Base-by-base conservation (phyloP, 192 early-diverging fungal species). In the Podila epicladia region DNA sequence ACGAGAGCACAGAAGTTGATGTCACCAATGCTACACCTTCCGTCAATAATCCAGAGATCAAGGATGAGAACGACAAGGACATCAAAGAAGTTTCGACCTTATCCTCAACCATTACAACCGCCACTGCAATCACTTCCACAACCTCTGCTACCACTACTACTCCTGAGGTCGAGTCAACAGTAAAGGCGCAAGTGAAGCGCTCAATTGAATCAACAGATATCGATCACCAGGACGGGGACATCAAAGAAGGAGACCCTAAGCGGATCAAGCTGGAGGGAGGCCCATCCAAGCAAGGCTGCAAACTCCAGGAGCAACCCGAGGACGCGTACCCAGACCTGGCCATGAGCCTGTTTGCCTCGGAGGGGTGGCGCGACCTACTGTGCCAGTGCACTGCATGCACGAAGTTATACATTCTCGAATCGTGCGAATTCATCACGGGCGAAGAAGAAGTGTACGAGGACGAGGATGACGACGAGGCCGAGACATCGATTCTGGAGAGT, bases 371-470 rank as follows among this genome's bases (percentile, higher is more conserved):
- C n/a, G 82, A 86, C 22, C 83, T 88, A 15, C 72, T 96, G 35
- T 97, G 95, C 69, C 90, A 83, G 24, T 96, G 95, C 68, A 17
- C 65, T n/a, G 84, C 85, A 64, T 94, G 92, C 60, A 84, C 82
- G 68, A 61, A 75, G 20, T 49, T 84, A 51, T 89, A 91, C 60
- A 82, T 80, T 17, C 58, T 82, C 45, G 65, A 87, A 48, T 59
- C 76, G 2, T 78, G 93, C 9, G 58, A 69, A n/a, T 93, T 87
- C 48, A 71, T 94, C 22, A 24, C 92, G 29, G 74, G 82, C 22
- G 89, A 87, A 24, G 94, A 97, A 60, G 85, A 85, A 2, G 83
- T 92, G 2, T 90, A 89, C 66, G 93, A 94, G 69, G 94, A 94
- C 24, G 93, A 94, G 59, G 87, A 91, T n/a, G 95, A 98, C 74